Percentiles rank a stretch among this genome's conserved stretches.
phyloP scores from a whole-genome alignment of 1,284 basidiomycete genomes.

The Ustilago loliicola region DNA sequence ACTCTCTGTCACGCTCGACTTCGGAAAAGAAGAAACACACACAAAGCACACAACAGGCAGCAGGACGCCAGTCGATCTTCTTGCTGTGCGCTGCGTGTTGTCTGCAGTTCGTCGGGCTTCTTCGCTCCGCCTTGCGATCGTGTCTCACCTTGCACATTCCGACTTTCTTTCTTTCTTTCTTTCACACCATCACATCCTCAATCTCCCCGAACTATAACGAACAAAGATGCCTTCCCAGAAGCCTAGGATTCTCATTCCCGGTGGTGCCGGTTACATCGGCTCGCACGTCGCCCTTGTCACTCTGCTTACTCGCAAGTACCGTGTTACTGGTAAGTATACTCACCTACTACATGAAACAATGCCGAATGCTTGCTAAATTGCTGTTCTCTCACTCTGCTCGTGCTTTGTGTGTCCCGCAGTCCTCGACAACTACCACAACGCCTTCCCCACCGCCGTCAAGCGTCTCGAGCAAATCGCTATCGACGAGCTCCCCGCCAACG shows the following conservation, averaged over 20 bases:
- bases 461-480: conserved; percentile 84
- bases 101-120: not conserved
- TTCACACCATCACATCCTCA: not conserved
- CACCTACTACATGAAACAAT: not conserved
- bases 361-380: not conserved
- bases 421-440: conserved; percentile 80
- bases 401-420: conserved; percentile 32
- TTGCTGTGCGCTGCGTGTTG: not conserved
- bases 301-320: conserved; percentile 87
- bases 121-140: not conserved
- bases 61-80: not conserved
- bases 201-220: conserved; percentile 1
- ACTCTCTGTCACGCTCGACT: not conserved
- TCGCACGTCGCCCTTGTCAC: conserved; percentile 90
- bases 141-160: not conserved
- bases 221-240: conserved; percentile 52
- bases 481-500: conserved; percentile 76
- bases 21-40: no score
- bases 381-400: not conserved
- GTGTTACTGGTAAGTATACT: conserved; percentile 74
- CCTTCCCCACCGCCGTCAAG: conserved; percentile 80
- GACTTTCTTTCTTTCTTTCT: not conserved
- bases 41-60: no score
- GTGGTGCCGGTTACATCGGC: conserved; percentile 75
- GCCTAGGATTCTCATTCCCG: conserved; percentile 68